Conservation (phyloP, 768 basidiomycete species). For the Leccinum obscurum region DNA sequence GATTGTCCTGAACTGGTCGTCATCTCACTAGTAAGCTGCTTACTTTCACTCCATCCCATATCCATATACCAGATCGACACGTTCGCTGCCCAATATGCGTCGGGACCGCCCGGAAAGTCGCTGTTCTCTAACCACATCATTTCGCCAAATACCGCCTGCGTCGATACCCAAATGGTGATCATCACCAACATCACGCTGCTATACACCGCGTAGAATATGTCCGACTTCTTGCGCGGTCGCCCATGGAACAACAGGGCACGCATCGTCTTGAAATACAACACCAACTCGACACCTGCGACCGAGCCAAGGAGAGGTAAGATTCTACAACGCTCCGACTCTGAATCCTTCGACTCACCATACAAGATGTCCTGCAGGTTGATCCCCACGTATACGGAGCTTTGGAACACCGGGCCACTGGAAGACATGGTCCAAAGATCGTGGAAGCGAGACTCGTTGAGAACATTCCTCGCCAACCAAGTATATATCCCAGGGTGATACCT, state of each 20-base stretch:
- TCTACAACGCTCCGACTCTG: too few relatives aligned
- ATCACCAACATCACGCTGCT: slow-evolving; percentile 31
- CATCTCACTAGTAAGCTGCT: too few relatives aligned
- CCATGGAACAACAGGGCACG: slow-evolving; percentile 12
- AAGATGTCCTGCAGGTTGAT: slow-evolving; percentile 27
- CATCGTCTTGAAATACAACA: slow-evolving; percentile 29
- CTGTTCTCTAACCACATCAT: slow-evolving; percentile 38
- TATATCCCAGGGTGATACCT: slow-evolving; percentile 9
- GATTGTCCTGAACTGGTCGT: too few relatives aligned
- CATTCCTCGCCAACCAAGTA: background rate
- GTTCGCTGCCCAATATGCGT: slow-evolving; percentile 32
- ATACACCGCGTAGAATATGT: slow-evolving; percentile 26
- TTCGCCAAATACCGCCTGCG: slow-evolving; percentile 33
- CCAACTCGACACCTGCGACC: slow-evolving; percentile 23
- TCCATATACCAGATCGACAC: slow-evolving; percentile 32
- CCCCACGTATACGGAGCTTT: slow-evolving; percentile 24
- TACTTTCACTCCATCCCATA: too few relatives aligned
- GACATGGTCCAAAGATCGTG: slow-evolving; percentile 13
- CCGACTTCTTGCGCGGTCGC: slow-evolving; percentile 1
- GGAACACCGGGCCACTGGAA: slow-evolving; percentile 21
- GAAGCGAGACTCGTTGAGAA: background rate
- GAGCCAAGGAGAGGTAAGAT: background rate
- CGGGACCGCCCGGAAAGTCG: slow-evolving; percentile 36
- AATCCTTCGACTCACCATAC: slow-evolving; percentile 18
- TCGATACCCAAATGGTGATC: slow-evolving; percentile 34